Percentiles rank a stretch among this genome's conserved stretches.
Conservation (phyloP, 495 filamentous ascomycete species). For the Talaromyces borbonicus region DNA sequence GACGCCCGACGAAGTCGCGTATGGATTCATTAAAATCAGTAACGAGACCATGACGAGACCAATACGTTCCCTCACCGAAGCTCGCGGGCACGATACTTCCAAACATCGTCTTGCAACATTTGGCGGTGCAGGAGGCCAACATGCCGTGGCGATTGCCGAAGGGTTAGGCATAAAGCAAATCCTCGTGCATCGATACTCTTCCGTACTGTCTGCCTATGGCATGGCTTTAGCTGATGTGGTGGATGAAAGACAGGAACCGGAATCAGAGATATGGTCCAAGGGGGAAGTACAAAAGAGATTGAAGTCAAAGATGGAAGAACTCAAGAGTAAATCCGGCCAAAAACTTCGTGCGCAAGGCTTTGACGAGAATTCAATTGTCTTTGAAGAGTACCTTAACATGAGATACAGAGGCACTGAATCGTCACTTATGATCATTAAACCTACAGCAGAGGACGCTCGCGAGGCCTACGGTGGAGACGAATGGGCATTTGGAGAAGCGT, state of each 20-base stretch:
- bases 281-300: slow-evolving; percentile 22
- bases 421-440: slow-evolving; percentile 70
- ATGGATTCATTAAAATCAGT: slow-evolving; percentile 83
- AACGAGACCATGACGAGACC: slow-evolving; percentile 95
- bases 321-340: slow-evolving; percentile 57
- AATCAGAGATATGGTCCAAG: slow-evolving; percentile 38
- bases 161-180: slow-evolving; percentile 81
- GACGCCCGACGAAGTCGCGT: slow-evolving; percentile 71
- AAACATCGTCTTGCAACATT: slow-evolving; percentile 86
- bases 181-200: slow-evolving; percentile 84
- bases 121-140: slow-evolving; percentile 91
- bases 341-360: slow-evolving; percentile 69
- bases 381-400: slow-evolving; percentile 87
- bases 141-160: slow-evolving; percentile 91
- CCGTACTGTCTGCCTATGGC: slow-evolving; percentile 89
- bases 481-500: slow-evolving; percentile 74
- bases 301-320: slow-evolving; percentile 26
- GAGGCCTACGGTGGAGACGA: slow-evolving; percentile 52
- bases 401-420: slow-evolving; percentile 82
- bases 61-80: slow-evolving; percentile 86
- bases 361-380: slow-evolving; percentile 56
- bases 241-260: slow-evolving; percentile 84
- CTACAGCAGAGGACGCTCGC: slow-evolving; percentile 46
- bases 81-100: slow-evolving; percentile 84
- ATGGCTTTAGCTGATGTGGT: slow-evolving; percentile 96